Base-by-base conservation (phyloP, 208 protist genomes). In the Trypanosoma scelopori region DNA sequence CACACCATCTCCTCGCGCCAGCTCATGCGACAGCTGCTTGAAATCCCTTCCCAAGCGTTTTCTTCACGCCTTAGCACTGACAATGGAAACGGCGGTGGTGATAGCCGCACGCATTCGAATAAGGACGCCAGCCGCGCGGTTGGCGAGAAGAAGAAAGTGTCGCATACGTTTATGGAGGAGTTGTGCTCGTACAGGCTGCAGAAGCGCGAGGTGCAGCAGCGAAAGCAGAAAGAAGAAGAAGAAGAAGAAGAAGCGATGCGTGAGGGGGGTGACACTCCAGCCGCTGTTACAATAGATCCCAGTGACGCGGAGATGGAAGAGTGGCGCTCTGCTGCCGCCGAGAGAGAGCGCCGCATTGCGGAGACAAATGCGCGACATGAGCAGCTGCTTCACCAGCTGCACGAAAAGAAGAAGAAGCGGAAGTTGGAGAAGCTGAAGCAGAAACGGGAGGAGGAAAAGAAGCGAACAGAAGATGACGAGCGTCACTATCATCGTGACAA, bases 101-200 rank as follows among this genome's bases (percentile, higher is more conserved):
- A 53, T 3, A 3, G 13, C 28, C 6, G 20, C 13, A 49, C 3
- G 15, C 45, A 49, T n/a, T 5, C 15, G 4, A 49, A 49, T 18
- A 49, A 49, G 13, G 45, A 23, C 13, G 20, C 20, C 20, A 49
- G 12, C 13, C 15, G 45, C 20, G 45, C 2, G 12, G 20, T 25
- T 18, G 45, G n/a, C 12, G n/a, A 62, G n/a, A 72, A 63, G 15
- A 82, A 84, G 45, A 46, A 60, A 11, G 48, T 55, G 50, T 55
- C 82, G 6, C 75, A 81, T 1, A 93, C 87, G 0, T 85, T 87
- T 41, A 93, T 93, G 87, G 83, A 88, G 69, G 81, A 93, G 61
- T 51, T 93, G 9, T 93, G 87, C 57, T 93, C 87, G 5, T 85
- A 93, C 52, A 69, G 87, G 1, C 73, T 93, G 23, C 80, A 78